Base-by-base conservation (phyloP, 768 basidiomycete genomes). In the Termitomyces sp. region DNA sequence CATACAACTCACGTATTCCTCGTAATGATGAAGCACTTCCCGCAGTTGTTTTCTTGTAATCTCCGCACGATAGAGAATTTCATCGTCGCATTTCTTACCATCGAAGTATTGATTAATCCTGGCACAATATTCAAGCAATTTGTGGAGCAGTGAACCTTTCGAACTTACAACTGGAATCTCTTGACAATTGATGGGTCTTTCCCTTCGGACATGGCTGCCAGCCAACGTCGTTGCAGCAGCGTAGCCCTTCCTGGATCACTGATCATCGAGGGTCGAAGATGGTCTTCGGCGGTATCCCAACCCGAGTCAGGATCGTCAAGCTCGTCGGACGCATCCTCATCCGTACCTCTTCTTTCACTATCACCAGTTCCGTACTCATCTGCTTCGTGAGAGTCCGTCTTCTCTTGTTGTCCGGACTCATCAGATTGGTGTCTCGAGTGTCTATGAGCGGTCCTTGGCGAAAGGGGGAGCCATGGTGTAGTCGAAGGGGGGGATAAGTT, bases 21-120 rank as follows among this genome's bases (percentile, higher is more conserved):
- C 86, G 68, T 94, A 98, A 61, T 90, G 81, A 64, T 89, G 84
- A 34, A 97, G 69, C 6, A 97, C 84, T 63, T 88, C 86, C 16
- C 92, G 80, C 57, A 98, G 74, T 63, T 95, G 89, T 65, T 86
- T 90, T 64, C 89, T 80, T 39, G 87, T 82, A 56, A 98, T 88
- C 52, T 89, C 89, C 0, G 94, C 91, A 39, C 88, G 79, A 68
- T 86, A 92, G n/a, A 95, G 76, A 56, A 98, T 95, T 70, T 98
- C 95, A 61, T 97, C 94, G 58, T 94, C 90, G 0, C 91, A 91
- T 51, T 80, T 86, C 69, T 87, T 90, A 12, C 96, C 96, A 63
- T 98, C 93, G 64, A 98, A 94, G 67, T 93, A 97, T 63, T 91
- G 90, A 58, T 91, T 89, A 51, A 96, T 90, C 58, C 94, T 95